Evolutionary conservation across 2,329 filamentous ascomycete genomes (phyloP).

Genomic region (Epichloe baconii): DNA sequence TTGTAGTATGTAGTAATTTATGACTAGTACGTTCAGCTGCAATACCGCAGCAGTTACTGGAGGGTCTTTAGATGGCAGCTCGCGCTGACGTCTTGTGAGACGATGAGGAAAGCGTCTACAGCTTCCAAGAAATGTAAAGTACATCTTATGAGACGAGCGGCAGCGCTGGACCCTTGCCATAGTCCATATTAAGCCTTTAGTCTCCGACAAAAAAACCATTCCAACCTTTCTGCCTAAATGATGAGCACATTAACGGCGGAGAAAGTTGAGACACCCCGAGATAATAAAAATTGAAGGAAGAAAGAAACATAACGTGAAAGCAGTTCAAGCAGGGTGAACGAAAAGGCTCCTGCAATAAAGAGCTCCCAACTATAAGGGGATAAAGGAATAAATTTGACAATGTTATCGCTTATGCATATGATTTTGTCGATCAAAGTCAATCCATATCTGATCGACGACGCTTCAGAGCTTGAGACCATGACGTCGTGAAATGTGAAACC

Average conservation of each 20-base stretch:
- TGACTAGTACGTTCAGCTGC: background rate
- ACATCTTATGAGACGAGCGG: background rate
- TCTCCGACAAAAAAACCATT: background rate
- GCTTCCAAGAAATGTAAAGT: background rate
- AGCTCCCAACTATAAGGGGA: background rate
- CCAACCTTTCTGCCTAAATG: no score
- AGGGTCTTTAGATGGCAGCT: background rate
- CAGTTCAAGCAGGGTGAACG: background rate
- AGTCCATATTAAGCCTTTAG: background rate
- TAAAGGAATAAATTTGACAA: background rate
- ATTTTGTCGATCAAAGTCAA: background rate
- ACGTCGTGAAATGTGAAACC: conserved; percentile 9
- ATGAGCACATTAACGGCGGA: no score
- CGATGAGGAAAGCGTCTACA: background rate
- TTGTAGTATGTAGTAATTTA: no score
- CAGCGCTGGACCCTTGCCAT: background rate
- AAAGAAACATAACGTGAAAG: background rate
- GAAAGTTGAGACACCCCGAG: background rate
- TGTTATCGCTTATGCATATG: background rate
- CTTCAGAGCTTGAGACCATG: conserved; percentile 2
- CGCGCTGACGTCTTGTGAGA: background rate
- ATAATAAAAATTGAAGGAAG: no score
- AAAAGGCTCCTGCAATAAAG: background rate
- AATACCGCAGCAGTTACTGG: background rate
- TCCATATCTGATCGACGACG: background rate